These are phyloP conservation scores for Starmerella bombicola DNA, from an alignment of 805 yeast genomes.

Conservation along the genomic window DNA sequence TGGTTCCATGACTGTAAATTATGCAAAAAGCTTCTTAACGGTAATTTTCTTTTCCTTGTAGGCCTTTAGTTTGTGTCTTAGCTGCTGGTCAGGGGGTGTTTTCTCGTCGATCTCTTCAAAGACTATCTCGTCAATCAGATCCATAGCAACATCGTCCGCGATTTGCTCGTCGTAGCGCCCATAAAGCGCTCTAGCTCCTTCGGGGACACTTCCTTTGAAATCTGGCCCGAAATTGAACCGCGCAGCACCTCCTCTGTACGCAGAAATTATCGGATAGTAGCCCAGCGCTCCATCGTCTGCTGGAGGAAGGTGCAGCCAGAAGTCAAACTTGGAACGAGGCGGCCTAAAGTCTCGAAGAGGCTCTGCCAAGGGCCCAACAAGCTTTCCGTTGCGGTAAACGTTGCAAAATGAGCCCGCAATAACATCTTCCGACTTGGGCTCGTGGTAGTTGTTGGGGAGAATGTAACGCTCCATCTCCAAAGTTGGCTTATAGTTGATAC, in stretches of 20 bases:
- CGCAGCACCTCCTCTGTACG: slow-evolving; percentile 67
- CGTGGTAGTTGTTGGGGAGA: slow-evolving; percentile 25
- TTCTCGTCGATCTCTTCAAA: slow-evolving; percentile 16
- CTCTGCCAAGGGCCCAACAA: slow-evolving; percentile 51
- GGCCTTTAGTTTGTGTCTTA: slow-evolving; percentile 5
- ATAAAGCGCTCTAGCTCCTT: slow-evolving; percentile 38
- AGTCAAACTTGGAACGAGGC: slow-evolving; percentile 44
- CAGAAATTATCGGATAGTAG: slow-evolving; percentile 81
- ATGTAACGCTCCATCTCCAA: slow-evolving; percentile 61
- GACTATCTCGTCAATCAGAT: slow-evolving; percentile 57
- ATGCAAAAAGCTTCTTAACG: slow-evolving; percentile 6
- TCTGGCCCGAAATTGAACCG: slow-evolving; percentile 57
- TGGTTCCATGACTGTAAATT: too few species aligned
- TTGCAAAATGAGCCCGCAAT: slow-evolving; percentile 43
- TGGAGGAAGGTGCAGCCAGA: slow-evolving; percentile 18
- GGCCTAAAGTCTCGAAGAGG: slow-evolving; percentile 67
- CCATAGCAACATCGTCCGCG: slow-evolving; percentile 73
- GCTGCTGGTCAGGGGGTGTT: slow-evolving; percentile 2
- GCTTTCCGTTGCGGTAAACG: slow-evolving; percentile 65
- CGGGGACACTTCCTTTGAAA: slow-evolving; percentile 28
- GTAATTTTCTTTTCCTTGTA: slow-evolving; percentile 6
- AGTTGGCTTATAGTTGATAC: slow-evolving; percentile 61
- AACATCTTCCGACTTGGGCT: slow-evolving; percentile 16
- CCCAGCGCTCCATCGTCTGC: slow-evolving; percentile 77
- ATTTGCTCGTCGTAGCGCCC: slow-evolving; percentile 55